Evolutionary conservation across 2,329 filamentous ascomycete species (phyloP).

Genomic region (Endothia cerciana): DNA sequence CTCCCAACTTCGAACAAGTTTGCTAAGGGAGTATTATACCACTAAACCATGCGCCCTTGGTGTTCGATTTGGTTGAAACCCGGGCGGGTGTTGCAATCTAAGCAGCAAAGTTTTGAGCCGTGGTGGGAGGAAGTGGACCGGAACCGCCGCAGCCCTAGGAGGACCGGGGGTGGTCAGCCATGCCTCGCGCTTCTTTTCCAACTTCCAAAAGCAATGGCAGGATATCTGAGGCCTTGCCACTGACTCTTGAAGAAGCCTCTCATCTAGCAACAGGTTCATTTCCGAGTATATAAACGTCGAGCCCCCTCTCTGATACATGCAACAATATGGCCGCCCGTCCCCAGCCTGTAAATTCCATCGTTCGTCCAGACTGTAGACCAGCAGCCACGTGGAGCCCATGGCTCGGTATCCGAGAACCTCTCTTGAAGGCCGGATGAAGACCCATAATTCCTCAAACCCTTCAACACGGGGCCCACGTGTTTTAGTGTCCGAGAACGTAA

Average conservation of each 20-base stretch:
- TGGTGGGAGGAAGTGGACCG: neutral
- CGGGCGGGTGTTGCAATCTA: neutral
- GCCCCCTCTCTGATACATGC: neutral
- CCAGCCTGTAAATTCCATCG: neutral
- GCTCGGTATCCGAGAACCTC: neutral
- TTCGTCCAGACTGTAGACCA: constrained; percentile 3
- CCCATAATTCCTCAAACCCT: constrained; percentile 6
- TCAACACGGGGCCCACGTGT: constrained; percentile 2
- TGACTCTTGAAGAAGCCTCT: too few relatives aligned
- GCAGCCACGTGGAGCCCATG: constrained; percentile 3
- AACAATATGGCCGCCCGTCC: neutral
- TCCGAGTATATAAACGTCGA: neutral
- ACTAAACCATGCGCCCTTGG: constrained; percentile 14
- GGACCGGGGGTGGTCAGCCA: neutral
- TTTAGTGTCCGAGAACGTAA: neutral
- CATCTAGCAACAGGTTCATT: neutral
- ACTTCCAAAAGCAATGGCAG: neutral
- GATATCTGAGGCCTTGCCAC: neutral
- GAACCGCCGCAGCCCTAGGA: neutral
- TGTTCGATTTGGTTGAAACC: constrained; percentile 3
- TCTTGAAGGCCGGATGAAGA: neutral
- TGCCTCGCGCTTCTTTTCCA: neutral
- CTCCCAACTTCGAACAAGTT: constrained; percentile 2
- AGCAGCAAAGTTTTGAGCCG: neutral
- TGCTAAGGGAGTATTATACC: constrained; percentile 18